phyloP scores from a whole-genome alignment of 2,329 filamentous ascomycete genomes.

The Capronia epimyces region DNA sequence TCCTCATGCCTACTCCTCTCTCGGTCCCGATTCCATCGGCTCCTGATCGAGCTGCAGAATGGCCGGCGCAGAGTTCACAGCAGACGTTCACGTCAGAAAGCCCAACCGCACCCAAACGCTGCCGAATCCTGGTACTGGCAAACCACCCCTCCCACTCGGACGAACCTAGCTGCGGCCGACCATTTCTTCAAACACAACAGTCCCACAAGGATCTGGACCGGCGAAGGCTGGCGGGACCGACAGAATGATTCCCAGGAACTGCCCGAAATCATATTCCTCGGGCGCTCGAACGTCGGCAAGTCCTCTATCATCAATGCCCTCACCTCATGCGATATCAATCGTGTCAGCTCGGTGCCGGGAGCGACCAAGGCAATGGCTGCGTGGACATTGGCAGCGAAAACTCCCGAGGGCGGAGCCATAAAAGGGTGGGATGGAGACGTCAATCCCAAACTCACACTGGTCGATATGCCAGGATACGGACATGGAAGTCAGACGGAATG shows the following conservation, averaged over 20 bases:
- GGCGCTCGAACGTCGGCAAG: conserved; percentile 67
- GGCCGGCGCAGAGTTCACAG: conserved; percentile 15
- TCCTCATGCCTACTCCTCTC: conserved; percentile 14
- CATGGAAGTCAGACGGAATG: conserved; percentile 56
- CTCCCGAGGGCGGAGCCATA: conserved; percentile 30
- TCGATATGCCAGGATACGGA: conserved; percentile 70
- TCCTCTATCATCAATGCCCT: conserved; percentile 61
- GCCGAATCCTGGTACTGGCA: conserved; percentile 42
- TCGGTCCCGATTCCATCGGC: conserved; percentile 16
- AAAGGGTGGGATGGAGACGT: conserved; percentile 29
- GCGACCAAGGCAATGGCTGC: conserved; percentile 62
- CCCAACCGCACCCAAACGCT: not conserved
- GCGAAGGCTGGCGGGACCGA: conserved; percentile 56
- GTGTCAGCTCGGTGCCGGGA: conserved; percentile 47
- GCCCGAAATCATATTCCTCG: conserved; percentile 62
- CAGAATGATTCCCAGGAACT: conserved; percentile 36
- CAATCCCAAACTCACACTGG: conserved; percentile 50
- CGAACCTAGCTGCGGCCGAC: conserved; percentile 40
- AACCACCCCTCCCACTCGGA: conserved; percentile 40
- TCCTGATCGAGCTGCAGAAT: conserved; percentile 18
- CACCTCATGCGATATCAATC: conserved; percentile 36
- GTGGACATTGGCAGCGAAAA: conserved; percentile 54
- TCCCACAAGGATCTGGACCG: conserved; percentile 55
- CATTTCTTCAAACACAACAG: conserved; percentile 45
- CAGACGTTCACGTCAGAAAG: not conserved